Conservation (phyloP, 2,329 filamentous ascomycete genomes). For the Amylocarpus encephaloides region DNA sequence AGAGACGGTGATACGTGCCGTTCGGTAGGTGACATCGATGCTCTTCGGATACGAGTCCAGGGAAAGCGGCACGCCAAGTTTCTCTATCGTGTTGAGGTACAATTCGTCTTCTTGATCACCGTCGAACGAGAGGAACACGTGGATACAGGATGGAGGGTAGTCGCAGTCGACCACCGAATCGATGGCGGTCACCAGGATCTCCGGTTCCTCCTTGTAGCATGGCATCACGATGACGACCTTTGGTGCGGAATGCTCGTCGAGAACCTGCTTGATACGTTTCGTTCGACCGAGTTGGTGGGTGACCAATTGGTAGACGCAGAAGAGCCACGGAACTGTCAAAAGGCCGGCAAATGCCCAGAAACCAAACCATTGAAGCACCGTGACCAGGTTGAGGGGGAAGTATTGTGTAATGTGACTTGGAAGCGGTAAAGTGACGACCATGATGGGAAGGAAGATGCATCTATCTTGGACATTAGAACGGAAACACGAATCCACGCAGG, state of each 20-base stretch:
- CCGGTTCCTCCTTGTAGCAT: slow-evolving; percentile 86
- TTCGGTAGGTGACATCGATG: slow-evolving; percentile 81
- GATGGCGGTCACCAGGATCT: slow-evolving; percentile 75
- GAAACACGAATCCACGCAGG: background rate
- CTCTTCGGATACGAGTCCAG: slow-evolving; percentile 77
- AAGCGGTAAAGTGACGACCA: slow-evolving; percentile 86
- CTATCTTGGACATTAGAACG: slow-evolving; percentile 37
- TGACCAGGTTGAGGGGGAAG: slow-evolving; percentile 65
- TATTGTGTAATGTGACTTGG: slow-evolving; percentile 64
- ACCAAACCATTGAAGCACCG: slow-evolving; percentile 82
- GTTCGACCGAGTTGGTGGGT: slow-evolving; percentile 78
- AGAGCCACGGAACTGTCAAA: slow-evolving; percentile 82
- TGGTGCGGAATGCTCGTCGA: slow-evolving; percentile 80
- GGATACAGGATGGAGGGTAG: slow-evolving; percentile 85
- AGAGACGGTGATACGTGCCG: slow-evolving; percentile 81
- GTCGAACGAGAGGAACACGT: slow-evolving; percentile 93
- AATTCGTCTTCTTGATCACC: slow-evolving; percentile 83
- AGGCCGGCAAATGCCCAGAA: slow-evolving; percentile 89
- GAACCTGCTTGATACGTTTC: slow-evolving; percentile 73
- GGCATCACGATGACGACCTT: slow-evolving; percentile 97
- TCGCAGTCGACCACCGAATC: slow-evolving; percentile 92
- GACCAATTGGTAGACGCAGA: slow-evolving; percentile 87
- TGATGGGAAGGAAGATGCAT: slow-evolving; percentile 81
- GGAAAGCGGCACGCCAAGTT: slow-evolving; percentile 72
- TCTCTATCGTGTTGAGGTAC: slow-evolving; percentile 79